Percentiles rank a stretch among this genome's conserved stretches.
These are phyloP conservation scores for Echinochloa phyllopogon DNA, from an alignment of 176 grass and related monocot genomes.

Conservation along the genomic window DNA sequence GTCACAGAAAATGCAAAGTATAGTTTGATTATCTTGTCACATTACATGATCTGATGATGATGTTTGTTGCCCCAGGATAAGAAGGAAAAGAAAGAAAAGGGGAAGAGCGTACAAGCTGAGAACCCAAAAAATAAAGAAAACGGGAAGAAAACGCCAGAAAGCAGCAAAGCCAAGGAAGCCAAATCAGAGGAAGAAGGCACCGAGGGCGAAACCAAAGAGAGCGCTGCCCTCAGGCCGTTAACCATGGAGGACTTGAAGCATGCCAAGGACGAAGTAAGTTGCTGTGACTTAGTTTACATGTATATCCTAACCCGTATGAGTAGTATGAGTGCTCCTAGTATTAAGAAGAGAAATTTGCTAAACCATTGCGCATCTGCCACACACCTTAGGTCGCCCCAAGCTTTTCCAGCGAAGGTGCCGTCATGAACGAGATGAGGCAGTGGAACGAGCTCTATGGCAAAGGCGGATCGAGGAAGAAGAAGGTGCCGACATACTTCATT, in stretches of 20 bases:
- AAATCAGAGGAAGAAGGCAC: not conserved
- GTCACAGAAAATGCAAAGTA: not conserved
- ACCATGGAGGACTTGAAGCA: constrained; percentile 86
- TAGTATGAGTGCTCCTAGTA: not conserved
- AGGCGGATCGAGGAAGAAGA: constrained; percentile 78
- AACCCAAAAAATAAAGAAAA: constrained; percentile 2
- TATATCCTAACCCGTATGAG: not conserved
- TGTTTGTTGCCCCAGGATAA: constrained; percentile 41
- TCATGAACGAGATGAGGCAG: constrained; percentile 75
- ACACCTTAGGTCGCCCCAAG: constrained; percentile 64
- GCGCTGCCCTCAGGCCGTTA: constrained; percentile 63
- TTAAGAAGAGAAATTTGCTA: not conserved
- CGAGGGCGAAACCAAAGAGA: constrained; percentile 20
- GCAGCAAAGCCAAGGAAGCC: not conserved
- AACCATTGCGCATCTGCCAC: not conserved
- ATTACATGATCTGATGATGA: constrained; percentile 6
- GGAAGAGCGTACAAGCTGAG: not conserved
- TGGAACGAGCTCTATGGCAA: constrained; percentile 92
- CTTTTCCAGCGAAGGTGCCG: constrained; percentile 61
- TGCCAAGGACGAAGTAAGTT: constrained; percentile 81
- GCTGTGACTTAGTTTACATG: not conserved
- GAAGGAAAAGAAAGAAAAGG: constrained; percentile 41
- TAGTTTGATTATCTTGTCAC: not conserved
- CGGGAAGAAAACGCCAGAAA: not conserved
- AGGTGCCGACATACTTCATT: constrained; percentile 78